Conservation (phyloP, 768 basidiomycete species). For the Suillus sp. region DNA sequence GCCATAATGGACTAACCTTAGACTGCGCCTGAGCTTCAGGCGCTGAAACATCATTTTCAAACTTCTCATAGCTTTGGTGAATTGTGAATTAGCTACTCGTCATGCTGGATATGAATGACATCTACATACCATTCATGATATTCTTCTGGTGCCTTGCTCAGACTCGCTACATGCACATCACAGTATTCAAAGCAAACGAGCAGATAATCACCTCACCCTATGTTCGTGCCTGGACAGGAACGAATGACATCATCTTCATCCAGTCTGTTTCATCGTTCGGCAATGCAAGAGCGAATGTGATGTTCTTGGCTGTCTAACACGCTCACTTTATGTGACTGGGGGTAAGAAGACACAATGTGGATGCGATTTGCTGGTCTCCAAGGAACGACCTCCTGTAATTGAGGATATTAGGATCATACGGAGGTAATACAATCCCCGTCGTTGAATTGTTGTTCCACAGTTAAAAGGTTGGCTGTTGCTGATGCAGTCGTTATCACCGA, state of each 20-base stretch:
- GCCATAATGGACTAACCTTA: background rate
- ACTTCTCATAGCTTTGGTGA: background rate
- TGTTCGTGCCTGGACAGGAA: background rate
- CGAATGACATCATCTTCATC: background rate
- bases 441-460: background rate
- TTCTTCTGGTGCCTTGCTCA: background rate
- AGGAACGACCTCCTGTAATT: background rate
- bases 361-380: background rate
- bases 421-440: background rate
- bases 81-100: background rate
- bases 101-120: background rate
- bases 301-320: background rate
- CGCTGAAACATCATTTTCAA: background rate
- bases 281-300: background rate
- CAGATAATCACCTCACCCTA: background rate
- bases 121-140: background rate
- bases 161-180: background rate
- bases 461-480: background rate
- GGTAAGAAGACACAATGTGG: too few relatives aligned
- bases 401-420: background rate
- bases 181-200: background rate
- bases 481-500: background rate
- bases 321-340: background rate
- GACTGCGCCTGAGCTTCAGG: background rate
- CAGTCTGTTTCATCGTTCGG: background rate